phyloP scores from a whole-genome alignment of 345 rosid genomes.

The Brassica incana region DNA sequence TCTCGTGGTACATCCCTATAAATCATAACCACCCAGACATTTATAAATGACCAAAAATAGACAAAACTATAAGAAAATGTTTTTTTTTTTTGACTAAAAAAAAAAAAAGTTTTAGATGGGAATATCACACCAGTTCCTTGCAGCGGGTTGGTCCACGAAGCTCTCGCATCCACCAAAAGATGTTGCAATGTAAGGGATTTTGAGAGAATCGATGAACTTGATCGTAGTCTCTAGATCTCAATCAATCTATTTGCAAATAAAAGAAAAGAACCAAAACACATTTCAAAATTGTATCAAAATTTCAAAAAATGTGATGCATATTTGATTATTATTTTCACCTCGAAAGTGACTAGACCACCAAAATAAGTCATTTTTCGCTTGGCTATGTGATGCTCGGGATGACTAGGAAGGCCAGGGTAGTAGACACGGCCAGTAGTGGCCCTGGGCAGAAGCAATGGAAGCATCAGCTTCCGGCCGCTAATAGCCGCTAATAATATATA shows the following conservation, averaged over 20 bases:
- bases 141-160: slow-evolving; percentile 88
- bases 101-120: not conserved
- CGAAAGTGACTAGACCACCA: slow-evolving; percentile 89
- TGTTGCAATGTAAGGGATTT: slow-evolving; percentile 87
- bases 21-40: not conserved
- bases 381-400: slow-evolving; percentile 83
- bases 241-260: not conserved
- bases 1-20: not conserved
- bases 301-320: not conserved
- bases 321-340: slow-evolving; percentile 33
- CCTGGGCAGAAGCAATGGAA: no score
- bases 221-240: slow-evolving; percentile 66
- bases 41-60: not conserved
- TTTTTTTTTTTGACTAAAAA: no score
- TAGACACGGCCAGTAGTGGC: slow-evolving; percentile 40
- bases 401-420: slow-evolving; percentile 84
- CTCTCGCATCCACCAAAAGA: slow-evolving; percentile 93
- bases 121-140: slow-evolving; percentile 53
- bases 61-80: no score
- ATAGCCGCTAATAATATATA: no score
- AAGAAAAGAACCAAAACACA: not conserved
- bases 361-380: slow-evolving; percentile 86
- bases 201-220: slow-evolving; percentile 72
- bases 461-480: no score
- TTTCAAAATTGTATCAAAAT: not conserved